Evolutionary conservation across 2,329 filamentous ascomycete genomes (phyloP), one percentile per base, ranked within the genome.

Genomic region (Exserohilum turcica): DNA sequence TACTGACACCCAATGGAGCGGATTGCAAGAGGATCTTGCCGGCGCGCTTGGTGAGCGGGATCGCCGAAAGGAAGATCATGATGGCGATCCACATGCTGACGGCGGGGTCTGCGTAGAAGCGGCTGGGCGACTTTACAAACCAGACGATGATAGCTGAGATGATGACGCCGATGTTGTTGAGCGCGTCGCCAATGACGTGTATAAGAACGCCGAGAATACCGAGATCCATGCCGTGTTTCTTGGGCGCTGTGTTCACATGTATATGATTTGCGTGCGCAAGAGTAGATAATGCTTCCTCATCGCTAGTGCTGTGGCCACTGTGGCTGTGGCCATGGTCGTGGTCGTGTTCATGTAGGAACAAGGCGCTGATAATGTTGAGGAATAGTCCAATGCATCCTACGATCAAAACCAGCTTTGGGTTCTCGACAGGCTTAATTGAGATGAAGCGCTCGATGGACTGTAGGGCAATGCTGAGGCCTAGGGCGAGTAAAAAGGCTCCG

Each of bases 91-190:
- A 86, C 69, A 89, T 79, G 52, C 86, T 84, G 29, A 87, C 82
- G 3, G 80, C 86, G 0, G 89, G 89, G 66, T 92, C 89, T 5
- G 86, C 87, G 61, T 91, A 92, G 76, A 82, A 90, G 29, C 86
- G 79, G 3, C 72, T 78, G 1, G 82, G 77, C 27, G 82, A 84
- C 27, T 80, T 68, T 0, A 82, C 78, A 51, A 86, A 77, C 88
- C 87, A 91, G 68, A 92, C 88, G 28, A 90, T 78, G 2, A 87
- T 65, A 0, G 86, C 87, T 0, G 88, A 83, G 31, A 87, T 77
- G 43, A 91, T 90, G 54, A 92, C 88, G 8, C 88, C 88, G 9
- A 91, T 71, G 62, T 92, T 92, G 75, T 91, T 92, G 57, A 88
- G 79, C 5, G 87, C 87, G 64, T 92, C 89, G 28, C 88, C 86